phyloP scores from a whole-genome alignment of 1,139 yeast genomes.

The Pichia sp. region DNA sequence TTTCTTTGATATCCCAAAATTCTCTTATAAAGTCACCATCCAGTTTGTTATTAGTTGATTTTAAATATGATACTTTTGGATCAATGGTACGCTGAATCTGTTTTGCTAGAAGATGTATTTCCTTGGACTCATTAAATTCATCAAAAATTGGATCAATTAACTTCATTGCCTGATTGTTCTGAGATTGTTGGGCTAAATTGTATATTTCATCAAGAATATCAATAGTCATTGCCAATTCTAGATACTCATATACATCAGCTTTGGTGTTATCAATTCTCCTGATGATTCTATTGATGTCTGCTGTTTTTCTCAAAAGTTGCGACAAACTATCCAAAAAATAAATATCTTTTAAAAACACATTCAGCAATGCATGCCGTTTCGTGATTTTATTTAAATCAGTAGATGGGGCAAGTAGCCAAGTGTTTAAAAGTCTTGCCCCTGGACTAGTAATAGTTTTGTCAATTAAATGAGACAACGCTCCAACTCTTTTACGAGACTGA shows the following conservation, averaged over 20 bases:
- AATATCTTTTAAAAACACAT: slow-evolving; percentile 40
- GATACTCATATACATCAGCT: slow-evolving; percentile 26
- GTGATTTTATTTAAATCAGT: slow-evolving; percentile 50
- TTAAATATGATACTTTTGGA: slow-evolving; percentile 16
- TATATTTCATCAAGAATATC: slow-evolving; percentile 20
- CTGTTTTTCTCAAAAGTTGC: slow-evolving; percentile 33
- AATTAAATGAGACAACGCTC: slow-evolving; percentile 65
- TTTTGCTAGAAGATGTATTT: slow-evolving; percentile 19
- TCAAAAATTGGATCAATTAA: slow-evolving; percentile 19
- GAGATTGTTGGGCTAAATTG: slow-evolving; percentile 7
- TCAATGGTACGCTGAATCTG: slow-evolving; percentile 22
- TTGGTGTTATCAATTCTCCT: slow-evolving; percentile 36
- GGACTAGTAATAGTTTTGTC: slow-evolving; percentile 72
- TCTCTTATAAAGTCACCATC: slow-evolving; percentile 24
- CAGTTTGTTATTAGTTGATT: slow-evolving; percentile 14
- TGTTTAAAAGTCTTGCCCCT: slow-evolving; percentile 69
- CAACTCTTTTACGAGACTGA: slow-evolving; percentile 53
- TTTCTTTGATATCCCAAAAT: slow-evolving; percentile 23
- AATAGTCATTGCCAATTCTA: slow-evolving; percentile 26
- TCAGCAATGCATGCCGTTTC: slow-evolving; percentile 58
- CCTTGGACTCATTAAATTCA: slow-evolving; percentile 13
- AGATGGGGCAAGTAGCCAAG: slow-evolving; percentile 83
- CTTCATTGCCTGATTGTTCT: slow-evolving; percentile 6
- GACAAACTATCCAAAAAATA: slow-evolving; percentile 33
- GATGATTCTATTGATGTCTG: slow-evolving; percentile 49